Percentiles rank a stretch among this genome's conserved stretches.
Conservation (phyloP, 2,329 filamentous ascomycete species). For the Sphaerulina vaccinii region DNA sequence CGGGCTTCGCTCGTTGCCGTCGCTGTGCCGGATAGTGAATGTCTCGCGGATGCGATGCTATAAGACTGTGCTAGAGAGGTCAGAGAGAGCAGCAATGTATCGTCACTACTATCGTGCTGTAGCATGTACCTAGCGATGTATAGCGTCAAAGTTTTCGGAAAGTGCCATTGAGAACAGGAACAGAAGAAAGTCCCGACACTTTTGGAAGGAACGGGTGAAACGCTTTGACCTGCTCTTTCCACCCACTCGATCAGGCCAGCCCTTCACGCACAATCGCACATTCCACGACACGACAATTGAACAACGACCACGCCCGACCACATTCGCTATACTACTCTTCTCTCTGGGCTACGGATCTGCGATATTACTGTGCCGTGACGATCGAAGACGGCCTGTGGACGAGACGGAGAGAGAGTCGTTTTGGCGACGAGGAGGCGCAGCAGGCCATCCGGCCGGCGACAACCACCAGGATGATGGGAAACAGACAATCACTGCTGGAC, state of each 20-base stretch:
- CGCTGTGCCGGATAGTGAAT: neutral
- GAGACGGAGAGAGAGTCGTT: conserved; percentile 9
- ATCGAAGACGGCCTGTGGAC: conserved; percentile 1
- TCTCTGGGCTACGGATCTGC: neutral
- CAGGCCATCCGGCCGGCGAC: conserved; percentile 23
- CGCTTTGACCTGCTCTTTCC: too few relatives aligned
- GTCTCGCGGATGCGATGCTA: neutral
- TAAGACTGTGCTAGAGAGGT: too few relatives aligned
- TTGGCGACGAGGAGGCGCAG: conserved; percentile 26
- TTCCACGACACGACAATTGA: neutral
- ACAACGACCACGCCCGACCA: conserved; percentile 1
- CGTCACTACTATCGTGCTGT: too few relatives aligned
- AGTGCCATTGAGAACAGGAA: too few relatives aligned
- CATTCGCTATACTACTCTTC: conserved; percentile 9
- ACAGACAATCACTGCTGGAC: conserved; percentile 31
- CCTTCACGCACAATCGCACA: too few relatives aligned
- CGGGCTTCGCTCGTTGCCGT: neutral
- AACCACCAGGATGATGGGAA: conserved; percentile 25
- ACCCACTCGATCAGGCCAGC: too few relatives aligned
- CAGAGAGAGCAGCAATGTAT: too few relatives aligned
- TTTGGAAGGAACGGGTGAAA: too few relatives aligned
- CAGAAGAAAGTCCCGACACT: too few relatives aligned
- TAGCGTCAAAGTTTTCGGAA: too few relatives aligned
- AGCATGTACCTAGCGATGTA: too few relatives aligned
- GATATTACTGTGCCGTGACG: conserved; percentile 5